Evolutionary conservation across 2,329 filamentous ascomycete genomes (phyloP).

Genomic region (Cladosporium oxysporum): DNA sequence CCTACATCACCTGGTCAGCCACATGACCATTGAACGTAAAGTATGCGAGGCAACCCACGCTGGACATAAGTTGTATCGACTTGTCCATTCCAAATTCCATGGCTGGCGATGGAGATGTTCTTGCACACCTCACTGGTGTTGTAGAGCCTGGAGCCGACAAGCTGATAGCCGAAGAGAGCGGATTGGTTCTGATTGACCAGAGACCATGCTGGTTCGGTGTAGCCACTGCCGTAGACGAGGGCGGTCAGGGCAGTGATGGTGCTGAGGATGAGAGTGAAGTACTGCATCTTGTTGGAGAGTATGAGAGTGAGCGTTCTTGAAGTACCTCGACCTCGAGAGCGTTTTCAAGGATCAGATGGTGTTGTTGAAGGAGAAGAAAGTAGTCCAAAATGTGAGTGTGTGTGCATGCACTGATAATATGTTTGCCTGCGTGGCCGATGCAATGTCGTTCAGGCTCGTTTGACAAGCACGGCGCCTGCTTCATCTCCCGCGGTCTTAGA

Average conservation of each 20-base stretch:
- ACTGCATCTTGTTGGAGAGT: slow-evolving; percentile 22
- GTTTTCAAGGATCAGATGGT: not conserved
- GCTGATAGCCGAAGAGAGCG: slow-evolving; percentile 33
- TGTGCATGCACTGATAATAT: not conserved
- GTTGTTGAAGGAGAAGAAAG: not conserved
- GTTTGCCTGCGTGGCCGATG: not conserved
- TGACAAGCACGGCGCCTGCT: not conserved
- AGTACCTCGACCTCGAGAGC: not conserved
- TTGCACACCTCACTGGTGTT: slow-evolving; percentile 25
- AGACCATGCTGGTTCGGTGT: slow-evolving; percentile 12
- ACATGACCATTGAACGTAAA: not conserved
- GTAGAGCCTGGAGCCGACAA: slow-evolving; percentile 30
- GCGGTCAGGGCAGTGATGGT: not conserved
- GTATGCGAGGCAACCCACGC: not conserved
- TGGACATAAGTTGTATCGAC: slow-evolving; percentile 12
- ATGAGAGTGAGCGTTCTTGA: not conserved
- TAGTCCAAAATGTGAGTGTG: not conserved
- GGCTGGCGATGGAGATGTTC: not conserved
- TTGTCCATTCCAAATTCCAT: slow-evolving; percentile 25
- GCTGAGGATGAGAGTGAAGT: slow-evolving; percentile 21
- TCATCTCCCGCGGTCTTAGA: not conserved
- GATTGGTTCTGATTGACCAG: slow-evolving; percentile 29
- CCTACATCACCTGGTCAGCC: not conserved
- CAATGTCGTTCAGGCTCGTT: not conserved
- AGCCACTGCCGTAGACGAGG: not conserved